Base-by-base conservation (phyloP, 306 rosid genomes). In the Inga leiocalycina region DNA sequence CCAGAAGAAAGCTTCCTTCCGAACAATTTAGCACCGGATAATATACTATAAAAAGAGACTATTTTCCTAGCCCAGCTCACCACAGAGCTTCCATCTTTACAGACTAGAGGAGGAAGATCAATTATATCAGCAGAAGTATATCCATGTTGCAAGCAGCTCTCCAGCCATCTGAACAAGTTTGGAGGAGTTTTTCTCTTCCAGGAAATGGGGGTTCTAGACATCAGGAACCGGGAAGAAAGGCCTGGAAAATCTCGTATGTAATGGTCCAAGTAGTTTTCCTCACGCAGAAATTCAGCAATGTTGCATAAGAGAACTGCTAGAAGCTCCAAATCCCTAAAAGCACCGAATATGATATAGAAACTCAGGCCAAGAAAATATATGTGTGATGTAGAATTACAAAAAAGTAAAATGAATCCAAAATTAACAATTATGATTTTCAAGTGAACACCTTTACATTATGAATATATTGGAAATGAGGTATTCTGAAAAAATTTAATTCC, bases 91-190 rank as follows among this genome's bases (percentile, higher is more conserved):
- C 92, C 96, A 80, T 89, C 95, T 86, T 91, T 90, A 66, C 87
- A 45, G 69, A 92, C 86, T 87, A 91, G 83, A 81, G 89, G 79
- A 35, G 99, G 93, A 75, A 95, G 91, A 88, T 92, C 94, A 79
- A 76, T 84, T 48, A 62, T 76, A 83, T 80, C 84, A 79, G 93
- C 91, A 82, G 76, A 87, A 79, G 56, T 71, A 76, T 80, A 86
- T 83, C 99, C 99, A 81, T 77, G 84, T 57, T 81, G 92, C 92
- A 95, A 88, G 88, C 98, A 92, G 87, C 84, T 89, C 84, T 90
- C 97, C 56, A 95, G 94, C 99, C 99, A 95, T 89, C 97, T 91
- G 92, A 90, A 92, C 83, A 95, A 77, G 92, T 89, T 92, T 80
- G 97, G 94, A 88, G 93, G 89, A 69, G 79, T 85, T 91, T 91